Base-by-base conservation (phyloP, 768 basidiomycete genomes). In the Mycena latifolia region DNA sequence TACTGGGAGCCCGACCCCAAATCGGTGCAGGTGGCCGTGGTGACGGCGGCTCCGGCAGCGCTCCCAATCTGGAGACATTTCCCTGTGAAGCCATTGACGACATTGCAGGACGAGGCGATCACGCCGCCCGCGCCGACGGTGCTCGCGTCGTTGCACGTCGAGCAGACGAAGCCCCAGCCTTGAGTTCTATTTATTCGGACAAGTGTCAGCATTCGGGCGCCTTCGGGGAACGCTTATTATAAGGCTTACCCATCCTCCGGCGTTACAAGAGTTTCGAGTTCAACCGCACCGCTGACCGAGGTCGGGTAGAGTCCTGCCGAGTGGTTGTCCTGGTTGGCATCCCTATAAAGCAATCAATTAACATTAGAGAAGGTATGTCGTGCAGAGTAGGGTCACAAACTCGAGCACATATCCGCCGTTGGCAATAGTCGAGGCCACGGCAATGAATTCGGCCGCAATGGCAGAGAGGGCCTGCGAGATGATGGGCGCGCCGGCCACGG, bases 101-200 rank as follows among this genome's bases (percentile, higher is more conserved):
- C 57, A 9, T 47, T 54, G 55, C 66, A 67, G 0, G 27, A 20
- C 4, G 61, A 53, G 3, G 50, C 66, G 8, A 63, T 24, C 5
- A 57, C 48, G 2, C 61, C 66, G 5, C 55, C 51, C 10, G 12
- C 28, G 10, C 39, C 55, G 33, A 61, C 60, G 0, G 61, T 58
- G 35, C 39, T 41, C 20, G 53, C 39, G 24, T 58, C 46, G 29
- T 43, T 48, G 66, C 66, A 67, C 11, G 43, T 33, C 1, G 66
- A 46, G 56, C 66, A 67, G 25, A 67, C 47, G 33, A 67, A 63
- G 9, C 66, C 61, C 61, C 61, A 67, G 17, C 57, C 66, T 41
- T 67, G 66, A 3, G 14, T 62, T 28, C 66, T 67, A 14, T 11
- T 22, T 17, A 55, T 48, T 17, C 11, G n/a, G 17, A n/a, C 3